phyloP scores from a whole-genome alignment of 208 protist species.

The Crithidia expoeki region DNA sequence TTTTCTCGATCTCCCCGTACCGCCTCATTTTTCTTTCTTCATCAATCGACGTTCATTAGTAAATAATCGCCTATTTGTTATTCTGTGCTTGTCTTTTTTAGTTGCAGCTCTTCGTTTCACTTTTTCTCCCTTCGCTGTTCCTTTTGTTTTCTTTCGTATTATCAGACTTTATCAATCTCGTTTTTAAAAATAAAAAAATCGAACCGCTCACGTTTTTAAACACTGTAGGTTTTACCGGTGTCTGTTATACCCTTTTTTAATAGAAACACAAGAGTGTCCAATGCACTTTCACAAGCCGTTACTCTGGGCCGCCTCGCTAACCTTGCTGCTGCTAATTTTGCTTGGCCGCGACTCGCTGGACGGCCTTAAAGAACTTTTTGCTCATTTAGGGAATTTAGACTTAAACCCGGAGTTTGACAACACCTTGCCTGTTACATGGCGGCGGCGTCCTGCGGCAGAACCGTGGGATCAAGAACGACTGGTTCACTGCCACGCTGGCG shows the following conservation, averaged over 20 bases:
- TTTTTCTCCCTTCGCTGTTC: too few species aligned
- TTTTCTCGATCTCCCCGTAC: too few species aligned
- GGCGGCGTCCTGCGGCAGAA: not conserved
- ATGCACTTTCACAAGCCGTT: not conserved
- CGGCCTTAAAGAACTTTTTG: not conserved
- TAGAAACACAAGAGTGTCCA: not conserved
- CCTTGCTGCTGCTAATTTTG: not conserved
- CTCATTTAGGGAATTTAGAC: not conserved
- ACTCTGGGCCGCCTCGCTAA: not conserved
- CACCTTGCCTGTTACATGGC: not conserved
- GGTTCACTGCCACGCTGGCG: not conserved
- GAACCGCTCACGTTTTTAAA: too few species aligned
- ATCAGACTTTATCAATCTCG: too few species aligned
- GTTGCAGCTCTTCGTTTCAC: too few species aligned
- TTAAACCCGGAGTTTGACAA: not conserved
- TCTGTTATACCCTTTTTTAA: not conserved
- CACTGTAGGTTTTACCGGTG: too few species aligned
- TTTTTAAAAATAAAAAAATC: too few species aligned
- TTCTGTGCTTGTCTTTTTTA: too few species aligned
- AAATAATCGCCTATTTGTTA: too few species aligned
- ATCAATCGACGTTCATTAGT: too few species aligned
- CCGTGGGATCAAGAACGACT: not conserved
- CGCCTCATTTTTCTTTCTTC: too few species aligned
- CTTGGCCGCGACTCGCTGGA: not conserved
- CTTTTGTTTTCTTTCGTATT: too few species aligned